phyloP scores from a whole-genome alignment of 139 green algal genomes.

The Chlamydomonas sp. region DNA sequence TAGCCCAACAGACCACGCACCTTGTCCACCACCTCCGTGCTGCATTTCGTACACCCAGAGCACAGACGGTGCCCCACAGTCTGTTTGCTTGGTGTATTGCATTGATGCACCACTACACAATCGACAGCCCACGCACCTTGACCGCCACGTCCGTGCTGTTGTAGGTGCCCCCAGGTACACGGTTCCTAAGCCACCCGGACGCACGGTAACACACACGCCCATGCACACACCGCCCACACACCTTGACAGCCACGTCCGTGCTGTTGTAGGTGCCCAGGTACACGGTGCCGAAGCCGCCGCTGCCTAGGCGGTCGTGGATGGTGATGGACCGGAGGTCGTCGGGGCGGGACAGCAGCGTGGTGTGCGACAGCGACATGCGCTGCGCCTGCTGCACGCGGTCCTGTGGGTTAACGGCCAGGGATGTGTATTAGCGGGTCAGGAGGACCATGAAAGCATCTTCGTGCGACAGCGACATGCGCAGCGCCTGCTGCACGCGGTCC shows the following conservation, averaged over 20 bases:
- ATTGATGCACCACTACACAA: background rate
- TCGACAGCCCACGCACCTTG: background rate
- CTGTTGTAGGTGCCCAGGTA: constrained; percentile 47
- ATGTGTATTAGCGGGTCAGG: background rate
- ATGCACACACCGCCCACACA: background rate
- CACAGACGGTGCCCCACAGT: background rate
- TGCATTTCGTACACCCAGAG: background rate
- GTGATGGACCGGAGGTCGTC: constrained; percentile 43
- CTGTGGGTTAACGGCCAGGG: background rate
- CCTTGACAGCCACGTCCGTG: constrained; percentile 39
- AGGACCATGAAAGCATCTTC: background rate
- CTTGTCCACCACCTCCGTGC: no score
- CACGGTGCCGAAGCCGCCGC: constrained; percentile 47
- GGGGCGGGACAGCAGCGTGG: background rate
- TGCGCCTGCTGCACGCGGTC: constrained; percentile 42
- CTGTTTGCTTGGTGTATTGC: no score
- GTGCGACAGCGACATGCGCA: constrained; percentile 37
- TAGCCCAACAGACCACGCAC: no score
- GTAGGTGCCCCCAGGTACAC: no score
- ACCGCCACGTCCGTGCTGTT: no score
- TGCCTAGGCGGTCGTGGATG: constrained; percentile 32
- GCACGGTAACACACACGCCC: background rate
- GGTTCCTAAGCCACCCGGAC: background rate
- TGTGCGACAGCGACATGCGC: constrained; percentile 35
- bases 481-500: constrained; percentile 40